Base-by-base conservation (phyloP, 345 rosid genomes). In the Citrus cavaleriei region DNA sequence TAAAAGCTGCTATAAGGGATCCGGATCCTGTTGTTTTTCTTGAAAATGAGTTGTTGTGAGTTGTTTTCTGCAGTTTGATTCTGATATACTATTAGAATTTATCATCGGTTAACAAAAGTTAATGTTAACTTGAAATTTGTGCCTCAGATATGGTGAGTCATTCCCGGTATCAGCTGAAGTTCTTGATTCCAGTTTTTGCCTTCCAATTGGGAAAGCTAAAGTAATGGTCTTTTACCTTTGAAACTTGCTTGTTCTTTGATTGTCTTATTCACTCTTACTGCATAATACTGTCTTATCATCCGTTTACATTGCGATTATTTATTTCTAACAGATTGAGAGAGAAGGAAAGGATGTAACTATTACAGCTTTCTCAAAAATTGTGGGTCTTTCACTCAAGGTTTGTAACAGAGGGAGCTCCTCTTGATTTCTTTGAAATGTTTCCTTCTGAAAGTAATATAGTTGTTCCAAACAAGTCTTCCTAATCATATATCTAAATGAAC, bases 151-250 rank as follows among this genome's bases (percentile, higher is more conserved):
- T 78, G 99, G 99, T 58, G 97, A 95, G 87, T 86, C 92, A 19
- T 95, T 93, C 78, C 97, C 98, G 64, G 86, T 95, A 80, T 92
- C 97, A 75, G 97, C 86, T 7, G 98, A 95, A 89, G 95, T 68
- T 38, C 96, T 93, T 51, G 97, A 95, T 87, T 93, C 98, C 61
- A 93, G 93, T 84, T 95, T 93, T 82, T 95, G 93, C 81, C 93
- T 93, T 84, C 97, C 98, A 9, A 93, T 95, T 74, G 98, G 99
- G 76, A 91, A 92, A 90, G 98, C 97, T 66, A 94, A 94, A 97
- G 99, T 94, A 78, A 32, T 28, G 59, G 38, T 69, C 51, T 72
- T 58, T 18, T 28, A 69, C 59, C 27, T 54, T 25, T 25, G 10
- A 10, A 74, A 22, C 22, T 64, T 83, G 32, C 62, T 37, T 75